These are phyloP conservation scores for Agrocybe praecox DNA, from an alignment of 768 basidiomycete species.

Conservation along the genomic window DNA sequence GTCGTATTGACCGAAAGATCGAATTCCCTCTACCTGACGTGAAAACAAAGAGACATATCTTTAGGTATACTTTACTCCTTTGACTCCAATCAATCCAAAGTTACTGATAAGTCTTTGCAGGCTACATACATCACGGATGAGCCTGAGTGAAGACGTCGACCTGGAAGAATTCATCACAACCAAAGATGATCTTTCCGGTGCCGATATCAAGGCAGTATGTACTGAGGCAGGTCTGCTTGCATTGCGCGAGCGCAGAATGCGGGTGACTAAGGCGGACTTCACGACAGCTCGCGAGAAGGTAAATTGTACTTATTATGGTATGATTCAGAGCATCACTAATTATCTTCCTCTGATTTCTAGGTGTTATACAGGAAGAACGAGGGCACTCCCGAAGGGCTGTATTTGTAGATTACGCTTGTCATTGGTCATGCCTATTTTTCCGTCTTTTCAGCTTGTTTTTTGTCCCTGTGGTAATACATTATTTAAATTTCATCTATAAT, in stretches of 20 bases:
- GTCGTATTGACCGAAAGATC: slow-evolving; percentile 98
- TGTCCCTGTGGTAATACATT: slow-evolving; percentile 8
- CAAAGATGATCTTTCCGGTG: slow-evolving; percentile 95
- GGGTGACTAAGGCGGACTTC: slow-evolving; percentile 91
- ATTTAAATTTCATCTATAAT: neutral
- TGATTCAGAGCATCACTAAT: neutral
- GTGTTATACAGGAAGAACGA: slow-evolving; percentile 94
- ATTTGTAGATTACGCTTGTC: slow-evolving; percentile 51
- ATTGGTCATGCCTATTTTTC: neutral
- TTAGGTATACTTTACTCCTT: slow-evolving; percentile 56
- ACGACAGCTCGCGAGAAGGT: slow-evolving; percentile 94
- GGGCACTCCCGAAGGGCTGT: slow-evolving; percentile 89
- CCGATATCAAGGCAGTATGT: slow-evolving; percentile 99
- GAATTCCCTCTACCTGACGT: slow-evolving; percentile 97
- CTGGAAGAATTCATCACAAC: slow-evolving; percentile 94
- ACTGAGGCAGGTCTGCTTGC: slow-evolving; percentile 98
- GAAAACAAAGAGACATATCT: slow-evolving; percentile 99
- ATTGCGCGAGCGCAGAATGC: slow-evolving; percentile 91
- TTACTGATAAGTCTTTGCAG: slow-evolving; percentile 32
- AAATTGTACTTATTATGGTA: neutral
- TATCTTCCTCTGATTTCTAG: slow-evolving; percentile 4
- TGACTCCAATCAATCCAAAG: neutral
- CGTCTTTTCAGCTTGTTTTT: neutral
- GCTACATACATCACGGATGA: slow-evolving; percentile 96
- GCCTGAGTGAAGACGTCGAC: slow-evolving; percentile 82